Percentiles rank a stretch among this genome's conserved stretches.
Evolutionary conservation across 2,329 filamentous ascomycete species (phyloP).

Genomic region (Biscogniauxia mediterranea): DNA sequence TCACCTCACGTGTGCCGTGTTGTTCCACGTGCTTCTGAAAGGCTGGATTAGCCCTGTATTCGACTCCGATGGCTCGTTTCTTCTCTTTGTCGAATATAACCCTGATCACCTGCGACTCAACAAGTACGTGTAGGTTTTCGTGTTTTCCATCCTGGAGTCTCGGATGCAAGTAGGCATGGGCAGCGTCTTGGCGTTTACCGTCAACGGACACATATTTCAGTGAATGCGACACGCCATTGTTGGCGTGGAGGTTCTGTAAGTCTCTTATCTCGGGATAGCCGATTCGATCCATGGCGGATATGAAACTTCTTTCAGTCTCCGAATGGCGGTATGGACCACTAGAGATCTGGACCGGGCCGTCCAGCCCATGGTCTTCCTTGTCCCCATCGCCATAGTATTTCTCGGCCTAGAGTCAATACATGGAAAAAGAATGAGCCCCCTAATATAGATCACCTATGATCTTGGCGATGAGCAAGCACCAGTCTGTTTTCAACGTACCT

Average conservation of each 20-base stretch:
- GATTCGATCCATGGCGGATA: slow-evolving; percentile 44
- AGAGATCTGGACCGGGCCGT: slow-evolving; percentile 56
- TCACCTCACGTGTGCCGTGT: slow-evolving; percentile 25
- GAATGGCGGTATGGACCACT: slow-evolving; percentile 44
- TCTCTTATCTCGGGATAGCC: slow-evolving; percentile 54
- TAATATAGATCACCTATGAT: too few species aligned
- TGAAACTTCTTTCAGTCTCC: slow-evolving; percentile 45
- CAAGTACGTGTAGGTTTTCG: neutral
- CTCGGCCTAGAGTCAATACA: too few species aligned
- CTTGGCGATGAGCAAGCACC: too few species aligned
- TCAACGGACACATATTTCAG: neutral
- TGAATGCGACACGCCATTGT: slow-evolving; percentile 23
- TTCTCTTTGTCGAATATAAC: neutral
- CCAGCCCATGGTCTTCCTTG: slow-evolving; percentile 43
- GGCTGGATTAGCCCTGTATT: neutral
- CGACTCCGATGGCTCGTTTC: neutral
- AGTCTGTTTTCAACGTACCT: neutral
- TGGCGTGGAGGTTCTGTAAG: slow-evolving; percentile 47
- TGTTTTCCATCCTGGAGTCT: neutral
- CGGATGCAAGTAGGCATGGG: neutral
- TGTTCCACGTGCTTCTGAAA: too few species aligned
- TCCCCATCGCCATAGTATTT: too few species aligned
- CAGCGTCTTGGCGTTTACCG: neutral
- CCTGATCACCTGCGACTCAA: neutral
- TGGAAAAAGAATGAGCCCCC: too few species aligned